Evolutionary conservation across 352 stramenopile genomes (phyloP).

Genomic region (Phytophthora rubi): DNA sequence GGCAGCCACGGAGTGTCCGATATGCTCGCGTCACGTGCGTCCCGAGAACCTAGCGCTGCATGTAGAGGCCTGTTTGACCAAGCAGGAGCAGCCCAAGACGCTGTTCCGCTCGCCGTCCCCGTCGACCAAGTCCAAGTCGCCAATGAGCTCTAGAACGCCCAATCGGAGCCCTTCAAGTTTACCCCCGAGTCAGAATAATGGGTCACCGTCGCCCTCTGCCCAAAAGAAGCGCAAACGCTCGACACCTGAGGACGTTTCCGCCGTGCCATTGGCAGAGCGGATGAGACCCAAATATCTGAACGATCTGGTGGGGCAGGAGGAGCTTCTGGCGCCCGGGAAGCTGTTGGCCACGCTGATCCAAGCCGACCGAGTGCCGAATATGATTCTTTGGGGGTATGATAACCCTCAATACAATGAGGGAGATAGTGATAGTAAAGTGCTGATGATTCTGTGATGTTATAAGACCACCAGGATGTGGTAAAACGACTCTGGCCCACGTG

Average conservation of each 20-base stretch:
- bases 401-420: background rate
- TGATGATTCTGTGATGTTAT: conserved; percentile 13
- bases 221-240: conserved; percentile 65
- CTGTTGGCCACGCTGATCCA: conserved; percentile 67
- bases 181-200: conserved; percentile 6
- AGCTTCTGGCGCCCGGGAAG: conserved; percentile 69
- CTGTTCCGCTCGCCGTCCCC: conserved; percentile 21
- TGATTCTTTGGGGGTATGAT: conserved; percentile 84
- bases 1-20: conserved; percentile 60
- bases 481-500: conserved; percentile 85
- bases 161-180: conserved; percentile 17
- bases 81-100: conserved; percentile 38
- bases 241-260: conserved; percentile 25
- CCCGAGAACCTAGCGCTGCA: conserved; percentile 76
- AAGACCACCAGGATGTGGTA: conserved; percentile 85
- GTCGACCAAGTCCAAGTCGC: conserved; percentile 23
- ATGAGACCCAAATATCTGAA: conserved; percentile 71
- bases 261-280: conserved; percentile 72
- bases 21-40: conserved; percentile 81
- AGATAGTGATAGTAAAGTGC: background rate
- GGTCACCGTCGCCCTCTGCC: conserved; percentile 23
- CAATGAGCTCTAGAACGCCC: conserved; percentile 5
- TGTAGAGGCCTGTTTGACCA: conserved; percentile 63
- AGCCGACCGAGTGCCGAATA: conserved; percentile 77
- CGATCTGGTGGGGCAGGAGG: conserved; percentile 73